Conservation (phyloP, 495 filamentous ascomycete species). For the Aspergillus hancockii region DNA sequence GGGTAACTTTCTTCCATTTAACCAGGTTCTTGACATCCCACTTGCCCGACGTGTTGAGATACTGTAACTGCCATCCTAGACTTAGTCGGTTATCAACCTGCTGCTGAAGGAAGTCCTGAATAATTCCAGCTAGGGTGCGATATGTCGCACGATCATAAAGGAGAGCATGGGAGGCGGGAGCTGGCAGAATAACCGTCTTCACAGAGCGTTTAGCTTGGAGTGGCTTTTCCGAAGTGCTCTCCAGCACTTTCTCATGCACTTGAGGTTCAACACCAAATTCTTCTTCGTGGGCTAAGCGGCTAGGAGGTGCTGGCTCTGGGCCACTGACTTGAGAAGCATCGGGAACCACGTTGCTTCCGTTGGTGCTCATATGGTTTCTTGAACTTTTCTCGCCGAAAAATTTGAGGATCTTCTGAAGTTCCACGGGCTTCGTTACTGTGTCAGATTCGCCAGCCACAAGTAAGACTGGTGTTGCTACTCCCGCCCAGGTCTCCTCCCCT, state of each 20-base stretch:
- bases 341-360: conserved; percentile 46
- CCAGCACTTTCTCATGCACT: conserved; percentile 24
- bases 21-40: conserved; percentile 97
- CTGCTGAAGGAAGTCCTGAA: conserved; percentile 75
- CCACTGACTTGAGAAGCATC: conserved; percentile 46
- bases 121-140: conserved; percentile 74
- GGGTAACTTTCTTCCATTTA: conserved; percentile 80
- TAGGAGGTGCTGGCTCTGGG: conserved; percentile 16
- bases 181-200: conserved; percentile 70
- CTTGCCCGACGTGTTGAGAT: conserved; percentile 84
- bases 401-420: conserved; percentile 68
- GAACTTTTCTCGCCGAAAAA: conserved; percentile 49
- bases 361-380: conserved; percentile 27
- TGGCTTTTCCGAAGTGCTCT: conserved; percentile 15
- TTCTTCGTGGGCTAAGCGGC: conserved; percentile 28
- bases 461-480: conserved; percentile 70
- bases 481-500: conserved; percentile 69
- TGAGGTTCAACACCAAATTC: conserved; percentile 25
- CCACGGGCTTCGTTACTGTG: conserved; percentile 65
- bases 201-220: conserved; percentile 49
- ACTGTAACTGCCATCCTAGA: conserved; percentile 86
- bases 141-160: conserved; percentile 77
- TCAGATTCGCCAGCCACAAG: conserved; percentile 80
- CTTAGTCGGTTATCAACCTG: conserved; percentile 76
- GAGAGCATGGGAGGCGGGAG: conserved; percentile 79